Evolutionary conservation across 345 rosid species (phyloP).

Genomic region (Euphorbia lathyris): DNA sequence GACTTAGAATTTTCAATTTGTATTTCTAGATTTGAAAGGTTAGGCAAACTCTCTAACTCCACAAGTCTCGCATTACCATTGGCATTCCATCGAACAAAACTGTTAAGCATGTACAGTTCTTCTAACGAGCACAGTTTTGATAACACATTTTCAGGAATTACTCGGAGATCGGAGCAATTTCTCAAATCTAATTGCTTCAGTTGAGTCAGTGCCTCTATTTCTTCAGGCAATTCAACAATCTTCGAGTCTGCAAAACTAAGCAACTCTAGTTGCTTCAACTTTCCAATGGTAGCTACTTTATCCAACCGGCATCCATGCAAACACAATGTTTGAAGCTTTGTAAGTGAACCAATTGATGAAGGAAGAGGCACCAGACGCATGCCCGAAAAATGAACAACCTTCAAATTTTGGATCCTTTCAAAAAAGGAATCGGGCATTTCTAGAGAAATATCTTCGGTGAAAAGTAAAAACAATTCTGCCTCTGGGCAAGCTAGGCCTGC

Average conservation of each 20-base stretch:
- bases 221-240: constrained; percentile 19
- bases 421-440: background rate
- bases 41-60: constrained; percentile 21
- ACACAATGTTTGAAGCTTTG: constrained; percentile 14
- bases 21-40: constrained; percentile 15
- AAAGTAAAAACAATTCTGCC: background rate
- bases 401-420: background rate
- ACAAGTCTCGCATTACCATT: no score
- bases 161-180: no score
- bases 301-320: background rate
- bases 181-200: no score
- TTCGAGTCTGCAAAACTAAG: constrained; percentile 25
- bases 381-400: background rate
- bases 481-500: constrained; percentile 2
- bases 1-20: background rate
- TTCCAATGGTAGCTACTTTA: background rate
- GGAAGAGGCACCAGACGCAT: background rate
- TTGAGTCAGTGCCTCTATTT: no score
- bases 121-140: no score
- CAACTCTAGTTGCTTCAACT: constrained; percentile 26
- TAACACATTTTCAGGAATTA: no score
- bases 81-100: no score
- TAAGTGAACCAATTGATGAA: background rate
- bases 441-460: background rate
- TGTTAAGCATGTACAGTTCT: no score